Evolutionary conservation across 805 yeast species (phyloP).

Genomic region (Saccharomycopsis selenospora): DNA sequence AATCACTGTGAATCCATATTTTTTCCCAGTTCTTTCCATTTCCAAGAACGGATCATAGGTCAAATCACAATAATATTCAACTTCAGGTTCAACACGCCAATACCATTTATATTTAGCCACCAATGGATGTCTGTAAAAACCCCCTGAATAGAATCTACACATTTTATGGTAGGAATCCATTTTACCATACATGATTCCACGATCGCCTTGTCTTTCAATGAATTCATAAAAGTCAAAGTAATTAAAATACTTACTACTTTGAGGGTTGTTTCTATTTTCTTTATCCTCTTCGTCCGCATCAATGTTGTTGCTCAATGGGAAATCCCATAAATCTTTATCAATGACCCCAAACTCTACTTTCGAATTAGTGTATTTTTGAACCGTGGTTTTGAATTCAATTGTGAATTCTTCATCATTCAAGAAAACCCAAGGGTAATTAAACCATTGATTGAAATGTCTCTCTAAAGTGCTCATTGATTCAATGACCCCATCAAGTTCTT

Average conservation of each 20-base stretch:
- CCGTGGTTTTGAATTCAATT: slow-evolving; percentile 50
- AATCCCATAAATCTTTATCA: slow-evolving; percentile 58
- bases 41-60: slow-evolving; percentile 86
- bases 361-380: slow-evolving; percentile 48
- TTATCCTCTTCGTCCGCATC: slow-evolving; percentile 33
- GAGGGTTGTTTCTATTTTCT: neutral
- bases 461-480: slow-evolving; percentile 70
- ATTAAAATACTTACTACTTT: slow-evolving; percentile 7
- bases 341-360: slow-evolving; percentile 67
- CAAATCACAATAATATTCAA: slow-evolving; percentile 81
- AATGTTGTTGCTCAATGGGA: slow-evolving; percentile 34
- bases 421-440: slow-evolving; percentile 85
- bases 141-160: slow-evolving; percentile 90
- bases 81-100: slow-evolving; percentile 95
- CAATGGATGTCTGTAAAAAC: slow-evolving; percentile 71
- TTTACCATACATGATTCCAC: slow-evolving; percentile 77
- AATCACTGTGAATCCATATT: slow-evolving; percentile 79
- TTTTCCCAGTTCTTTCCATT: slow-evolving; percentile 63
- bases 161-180: slow-evolving; percentile 81
- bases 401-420: slow-evolving; percentile 73
- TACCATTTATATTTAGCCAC: slow-evolving; percentile 76
- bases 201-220: slow-evolving; percentile 71
- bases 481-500: slow-evolving; percentile 71
- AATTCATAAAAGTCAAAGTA: slow-evolving; percentile 39
- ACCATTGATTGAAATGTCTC: slow-evolving; percentile 90